Evolutionary conservation across 371 early-diverging fungal genomes (phyloP), one percentile per base, ranked within the genome.

Genomic region (Cokeromyces recurvatus): DNA sequence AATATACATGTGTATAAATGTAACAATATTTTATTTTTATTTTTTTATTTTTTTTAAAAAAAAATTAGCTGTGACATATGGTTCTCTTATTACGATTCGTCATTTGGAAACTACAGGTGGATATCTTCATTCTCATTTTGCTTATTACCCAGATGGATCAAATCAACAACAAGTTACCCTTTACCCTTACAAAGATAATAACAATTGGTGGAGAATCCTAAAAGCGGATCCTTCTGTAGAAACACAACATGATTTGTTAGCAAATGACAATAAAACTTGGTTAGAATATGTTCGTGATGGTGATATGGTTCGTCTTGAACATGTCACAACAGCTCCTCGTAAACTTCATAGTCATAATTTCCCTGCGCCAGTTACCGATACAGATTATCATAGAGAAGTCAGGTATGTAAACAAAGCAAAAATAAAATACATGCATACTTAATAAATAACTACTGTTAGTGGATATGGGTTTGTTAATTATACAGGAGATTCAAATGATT

Each of bases 141-240:
- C 88, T 36, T 54, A 60, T 36, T 97, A 95, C 66, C 89, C 90
- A 21, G 82, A 87, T 38, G 89, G 87, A 29, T 88, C 87, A 53
- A 77, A 86, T 44, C 89, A 96, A 47, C 98, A 97, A 78, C 97
- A 97, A 74, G 76, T 97, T 12, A 97, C 96, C 2, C 79, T 90
- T 3, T 97, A 97, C 67, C 84, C 89, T 11, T 89, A 86, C 66
- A 72, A 77, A 22, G 95, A 96, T 56, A 59, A 66, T 15, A 96
- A 96, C 78, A 95, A 95, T 66, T 45, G 78, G 43, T 97, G 95
- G 95, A 62, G 66, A 24, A 74, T 90, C 25, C 60, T 79, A 34
- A 81, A 74, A 9, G 64, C 66, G 37, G 61, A 71, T 37, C 43
- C 50, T 10, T 61, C 64, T 20, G 27, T 34, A n/a, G 7, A 24